These are phyloP conservation scores for Hyaloscypha bicolor DNA, from an alignment of 495 filamentous ascomycete genomes.

Conservation along the genomic window DNA sequence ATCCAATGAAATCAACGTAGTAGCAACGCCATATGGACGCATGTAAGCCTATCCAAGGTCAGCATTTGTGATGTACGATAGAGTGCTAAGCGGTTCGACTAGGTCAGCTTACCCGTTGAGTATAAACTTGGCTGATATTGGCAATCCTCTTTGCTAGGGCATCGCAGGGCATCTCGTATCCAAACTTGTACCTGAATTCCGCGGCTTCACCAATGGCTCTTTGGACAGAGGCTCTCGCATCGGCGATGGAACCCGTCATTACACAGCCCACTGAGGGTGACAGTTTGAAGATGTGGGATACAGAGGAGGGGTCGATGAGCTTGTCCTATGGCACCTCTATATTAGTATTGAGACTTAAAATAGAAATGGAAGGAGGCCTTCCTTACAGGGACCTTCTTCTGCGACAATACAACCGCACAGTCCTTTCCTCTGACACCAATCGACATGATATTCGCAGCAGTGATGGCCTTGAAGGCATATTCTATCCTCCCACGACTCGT, in stretches of 20 bases:
- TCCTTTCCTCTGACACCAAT: slow-evolving; percentile 94
- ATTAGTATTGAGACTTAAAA: slow-evolving; percentile 36
- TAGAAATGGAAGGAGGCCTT: slow-evolving; percentile 42
- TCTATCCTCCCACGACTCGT: slow-evolving; percentile 52
- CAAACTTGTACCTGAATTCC: slow-evolving; percentile 96
- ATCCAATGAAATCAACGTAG: slow-evolving; percentile 91
- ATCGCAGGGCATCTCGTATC: slow-evolving; percentile 99
- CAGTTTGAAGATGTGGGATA: slow-evolving; percentile 95
- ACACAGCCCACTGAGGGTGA: slow-evolving; percentile 96
- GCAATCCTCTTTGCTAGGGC: slow-evolving; percentile 93
- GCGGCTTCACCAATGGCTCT: slow-evolving; percentile 94
- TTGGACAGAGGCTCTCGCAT: slow-evolving; percentile 88
- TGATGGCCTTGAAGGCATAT: slow-evolving; percentile 99
- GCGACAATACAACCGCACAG: slow-evolving; percentile 94
- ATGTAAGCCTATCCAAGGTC: slow-evolving; percentile 77
- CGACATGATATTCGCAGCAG: slow-evolving; percentile 97
- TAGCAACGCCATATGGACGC: slow-evolving; percentile 94
- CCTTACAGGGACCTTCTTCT: slow-evolving; percentile 99
- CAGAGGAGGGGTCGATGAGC: slow-evolving; percentile 95
- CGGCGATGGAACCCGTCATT: slow-evolving; percentile 98
- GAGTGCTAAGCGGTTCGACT: slow-evolving; percentile 28
- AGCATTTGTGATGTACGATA: slow-evolving; percentile 16
- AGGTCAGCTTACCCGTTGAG: slow-evolving; percentile 66
- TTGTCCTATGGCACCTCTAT: slow-evolving; percentile 70
- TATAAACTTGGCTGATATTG: slow-evolving; percentile 99